phyloP scores from a whole-genome alignment of 2,329 filamentous ascomycete species.

The Penicillium glabrum region DNA sequence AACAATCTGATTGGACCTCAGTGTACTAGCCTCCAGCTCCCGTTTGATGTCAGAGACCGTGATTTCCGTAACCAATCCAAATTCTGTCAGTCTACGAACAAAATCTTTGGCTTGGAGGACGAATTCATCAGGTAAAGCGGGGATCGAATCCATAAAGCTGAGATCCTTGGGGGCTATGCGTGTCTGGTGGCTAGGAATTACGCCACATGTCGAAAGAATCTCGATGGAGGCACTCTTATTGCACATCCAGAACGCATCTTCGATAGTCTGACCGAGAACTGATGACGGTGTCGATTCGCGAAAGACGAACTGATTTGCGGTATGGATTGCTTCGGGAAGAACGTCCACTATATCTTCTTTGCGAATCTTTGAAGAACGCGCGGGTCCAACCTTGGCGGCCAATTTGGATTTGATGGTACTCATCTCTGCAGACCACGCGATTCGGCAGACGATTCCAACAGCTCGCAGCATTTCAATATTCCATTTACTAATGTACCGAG shows the following conservation, averaged over 20 bases:
- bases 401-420: constrained; percentile 66
- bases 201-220: constrained; percentile 81
- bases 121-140: constrained; percentile 76
- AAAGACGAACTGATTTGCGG: constrained; percentile 84
- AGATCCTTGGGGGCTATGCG: constrained; percentile 70
- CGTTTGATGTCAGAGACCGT: constrained; percentile 82
- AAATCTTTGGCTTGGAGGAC: constrained; percentile 68
- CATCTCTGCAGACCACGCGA: constrained; percentile 90
- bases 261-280: constrained; percentile 80
- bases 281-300: constrained; percentile 85
- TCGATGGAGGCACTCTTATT: constrained; percentile 81
- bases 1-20: constrained; percentile 73
- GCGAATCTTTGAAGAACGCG: constrained; percentile 54
- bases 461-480: constrained; percentile 90
- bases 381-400: constrained; percentile 34
- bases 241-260: constrained; percentile 94
- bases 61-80: constrained; percentile 82
- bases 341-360: constrained; percentile 65
- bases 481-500: constrained; percentile 91
- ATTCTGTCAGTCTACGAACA: constrained; percentile 76
- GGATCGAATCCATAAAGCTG: constrained; percentile 84
- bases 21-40: constrained; percentile 78
- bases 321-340: constrained; percentile 77
- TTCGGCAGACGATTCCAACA: constrained; percentile 82
- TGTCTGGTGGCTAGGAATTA: constrained; percentile 80